Evolutionary conservation across 805 yeast species (phyloP).

Genomic region (Saccharomycopsis oosterbeekiorum): DNA sequence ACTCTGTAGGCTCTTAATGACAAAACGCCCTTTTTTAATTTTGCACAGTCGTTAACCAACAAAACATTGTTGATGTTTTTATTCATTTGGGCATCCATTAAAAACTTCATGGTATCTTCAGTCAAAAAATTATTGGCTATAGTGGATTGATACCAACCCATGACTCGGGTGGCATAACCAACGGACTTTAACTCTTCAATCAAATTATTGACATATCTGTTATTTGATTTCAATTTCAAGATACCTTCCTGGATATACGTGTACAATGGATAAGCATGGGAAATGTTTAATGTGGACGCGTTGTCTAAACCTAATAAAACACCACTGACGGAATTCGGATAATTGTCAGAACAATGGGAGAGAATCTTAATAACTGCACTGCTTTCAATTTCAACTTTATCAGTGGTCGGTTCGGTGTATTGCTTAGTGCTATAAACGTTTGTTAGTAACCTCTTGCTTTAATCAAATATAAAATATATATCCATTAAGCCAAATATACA

Average conservation of each 20-base stretch:
- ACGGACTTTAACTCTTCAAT: slow-evolving; percentile 50
- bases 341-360: slow-evolving; percentile 56
- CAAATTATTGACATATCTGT: slow-evolving; percentile 59
- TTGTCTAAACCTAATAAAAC: slow-evolving; percentile 68
- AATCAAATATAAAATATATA: not conserved
- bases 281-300: slow-evolving; percentile 33
- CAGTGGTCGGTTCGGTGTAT: slow-evolving; percentile 18
- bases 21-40: slow-evolving; percentile 51
- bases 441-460: not conserved
- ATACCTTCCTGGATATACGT: slow-evolving; percentile 54
- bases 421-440: slow-evolving; percentile 11
- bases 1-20: slow-evolving; percentile 62
- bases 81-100: slow-evolving; percentile 53
- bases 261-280: slow-evolving; percentile 52
- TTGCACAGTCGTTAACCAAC: slow-evolving; percentile 61
- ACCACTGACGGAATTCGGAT: slow-evolving; percentile 57
- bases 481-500: not conserved
- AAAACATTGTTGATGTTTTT: slow-evolving; percentile 44
- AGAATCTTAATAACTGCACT: slow-evolving; percentile 45
- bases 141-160: slow-evolving; percentile 77
- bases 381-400: slow-evolving; percentile 21
- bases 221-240: slow-evolving; percentile 49
- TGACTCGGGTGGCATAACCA: slow-evolving; percentile 57
- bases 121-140: slow-evolving; percentile 61
- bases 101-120: slow-evolving; percentile 55